Evolutionary conservation across 108 stramenopile genomes (phyloP).

Genomic region (Aurantiochytrium sp.): DNA sequence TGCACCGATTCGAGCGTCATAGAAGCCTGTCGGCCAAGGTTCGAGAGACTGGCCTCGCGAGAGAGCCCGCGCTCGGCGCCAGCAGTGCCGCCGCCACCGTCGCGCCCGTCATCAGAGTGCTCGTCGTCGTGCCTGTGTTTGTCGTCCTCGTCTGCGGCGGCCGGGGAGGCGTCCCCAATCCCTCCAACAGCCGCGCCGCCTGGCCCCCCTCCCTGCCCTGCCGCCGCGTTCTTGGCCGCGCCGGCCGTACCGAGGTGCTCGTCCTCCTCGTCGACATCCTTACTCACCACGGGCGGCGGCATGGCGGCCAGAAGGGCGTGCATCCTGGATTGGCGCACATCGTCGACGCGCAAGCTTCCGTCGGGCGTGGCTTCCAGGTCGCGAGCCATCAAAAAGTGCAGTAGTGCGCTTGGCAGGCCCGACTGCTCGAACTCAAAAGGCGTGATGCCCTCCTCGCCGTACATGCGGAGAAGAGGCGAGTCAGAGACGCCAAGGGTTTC

Average conservation of each 20-base stretch:
- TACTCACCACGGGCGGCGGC: not conserved
- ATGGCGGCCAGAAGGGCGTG: constrained; percentile 9
- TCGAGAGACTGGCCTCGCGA: not conserved
- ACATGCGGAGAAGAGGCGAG: not conserved
- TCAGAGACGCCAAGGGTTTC: not conserved
- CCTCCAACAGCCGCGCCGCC: not conserved
- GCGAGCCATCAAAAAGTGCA: not conserved
- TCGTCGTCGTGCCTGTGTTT: not conserved
- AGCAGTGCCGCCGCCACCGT: not conserved
- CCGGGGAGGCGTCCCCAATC: not conserved
- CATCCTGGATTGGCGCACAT: constrained; percentile 15
- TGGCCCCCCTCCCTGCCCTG: not conserved
- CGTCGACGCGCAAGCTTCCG: not conserved
- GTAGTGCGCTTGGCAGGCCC: not conserved
- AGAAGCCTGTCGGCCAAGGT: constrained; percentile 19
- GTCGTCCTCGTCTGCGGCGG: not conserved
- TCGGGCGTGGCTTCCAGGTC: not conserved
- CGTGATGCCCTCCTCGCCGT: constrained; percentile 12
- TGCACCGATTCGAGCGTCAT: constrained; percentile 13
- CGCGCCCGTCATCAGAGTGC: not conserved
- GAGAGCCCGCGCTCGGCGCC: not conserved
- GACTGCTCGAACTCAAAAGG: constrained; percentile 24
- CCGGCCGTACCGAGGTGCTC: not conserved
- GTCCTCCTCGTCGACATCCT: constrained; percentile 3
- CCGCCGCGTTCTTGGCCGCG: not conserved